A percentile compares a stretch with the other conserved stretches of the same genome.
Evolutionary conservation across 78 protist species (phyloP).

Genomic region (Dictyostelium brefeldianum): DNA sequence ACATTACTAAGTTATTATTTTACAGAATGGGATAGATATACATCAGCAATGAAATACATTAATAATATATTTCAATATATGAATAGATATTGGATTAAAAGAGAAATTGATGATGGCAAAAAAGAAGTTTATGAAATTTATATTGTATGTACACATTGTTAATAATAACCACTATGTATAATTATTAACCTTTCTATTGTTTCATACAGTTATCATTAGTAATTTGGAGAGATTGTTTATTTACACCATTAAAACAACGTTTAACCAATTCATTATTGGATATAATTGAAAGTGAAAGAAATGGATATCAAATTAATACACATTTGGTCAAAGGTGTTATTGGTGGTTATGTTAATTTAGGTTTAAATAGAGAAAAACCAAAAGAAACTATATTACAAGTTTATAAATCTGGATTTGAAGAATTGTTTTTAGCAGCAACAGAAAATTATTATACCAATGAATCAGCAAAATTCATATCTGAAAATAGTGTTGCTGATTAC

Average conservation of each 20-base stretch:
- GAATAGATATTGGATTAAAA: constrained; percentile 90
- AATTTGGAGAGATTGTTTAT: constrained; percentile 86
- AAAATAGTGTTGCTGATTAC: constrained; percentile 85
- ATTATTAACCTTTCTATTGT: too few species aligned
- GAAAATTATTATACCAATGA: constrained; percentile 86
- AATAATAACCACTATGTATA: too few species aligned
- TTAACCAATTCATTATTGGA: constrained; percentile 83
- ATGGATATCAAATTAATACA: constrained; percentile 86
- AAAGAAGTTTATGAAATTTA: constrained; percentile 83
- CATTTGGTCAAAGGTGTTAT: constrained; percentile 78
- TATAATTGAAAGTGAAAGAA: constrained; percentile 86
- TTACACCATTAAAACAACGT: constrained; percentile 79
- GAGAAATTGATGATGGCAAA: constrained; percentile 86
- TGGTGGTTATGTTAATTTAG: constrained; percentile 85
- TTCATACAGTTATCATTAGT: constrained; percentile 86
- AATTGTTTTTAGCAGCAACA: constrained; percentile 81
- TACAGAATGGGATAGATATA: constrained; percentile 86
- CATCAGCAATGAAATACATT: constrained; percentile 78
- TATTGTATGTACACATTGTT: too few species aligned
- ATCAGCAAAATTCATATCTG: constrained; percentile 77
- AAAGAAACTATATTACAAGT: constrained; percentile 83
- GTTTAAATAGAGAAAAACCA: constrained; percentile 78
- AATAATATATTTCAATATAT: constrained; percentile 85
- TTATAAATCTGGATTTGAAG: constrained; percentile 84
- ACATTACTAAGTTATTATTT: constrained; percentile 63